Evolutionary conservation across 179 eudicot species (phyloP).

Genomic region (Drosera spatulata): DNA sequence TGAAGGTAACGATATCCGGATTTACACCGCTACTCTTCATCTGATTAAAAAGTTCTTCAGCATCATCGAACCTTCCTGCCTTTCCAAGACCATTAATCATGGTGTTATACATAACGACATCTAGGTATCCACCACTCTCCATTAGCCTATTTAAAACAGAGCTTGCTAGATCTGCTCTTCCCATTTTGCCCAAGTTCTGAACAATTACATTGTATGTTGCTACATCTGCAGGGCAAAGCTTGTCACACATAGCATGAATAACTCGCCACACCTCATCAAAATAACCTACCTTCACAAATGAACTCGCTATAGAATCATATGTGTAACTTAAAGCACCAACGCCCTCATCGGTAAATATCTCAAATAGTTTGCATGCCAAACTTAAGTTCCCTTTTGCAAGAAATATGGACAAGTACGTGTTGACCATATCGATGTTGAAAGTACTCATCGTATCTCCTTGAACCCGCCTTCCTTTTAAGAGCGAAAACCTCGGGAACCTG

Average conservation of each 20-base stretch:
- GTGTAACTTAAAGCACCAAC: constrained; percentile 61
- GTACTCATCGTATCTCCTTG: constrained; percentile 37
- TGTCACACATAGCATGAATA: constrained; percentile 63
- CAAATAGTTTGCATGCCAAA: constrained; percentile 77
- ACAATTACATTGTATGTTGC: constrained; percentile 76
- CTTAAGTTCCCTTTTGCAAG: constrained; percentile 73
- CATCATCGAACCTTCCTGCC: constrained; percentile 72
- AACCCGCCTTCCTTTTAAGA: constrained; percentile 56
- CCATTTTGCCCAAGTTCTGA: constrained; percentile 86
- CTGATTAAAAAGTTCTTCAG: constrained; percentile 51
- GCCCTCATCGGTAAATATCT: constrained; percentile 68
- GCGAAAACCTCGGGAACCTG: constrained; percentile 29
- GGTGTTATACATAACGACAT: constrained; percentile 89
- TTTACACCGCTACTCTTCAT: constrained; percentile 71
- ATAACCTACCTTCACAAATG: constrained; percentile 87
- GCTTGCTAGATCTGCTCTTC: constrained; percentile 71
- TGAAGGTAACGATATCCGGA: constrained; percentile 81
- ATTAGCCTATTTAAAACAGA: constrained; percentile 52
- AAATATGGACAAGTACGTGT: constrained; percentile 78
- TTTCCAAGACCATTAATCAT: constrained; percentile 81
- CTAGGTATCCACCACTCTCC: constrained; percentile 81
- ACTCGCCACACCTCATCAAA: constrained; percentile 72
- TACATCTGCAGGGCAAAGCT: constrained; percentile 57
- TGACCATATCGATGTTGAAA: constrained; percentile 80
- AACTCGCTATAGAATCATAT: constrained; percentile 73